Conservation (phyloP, 352 stramenopile species). For the Phytophthora megakarya region DNA sequence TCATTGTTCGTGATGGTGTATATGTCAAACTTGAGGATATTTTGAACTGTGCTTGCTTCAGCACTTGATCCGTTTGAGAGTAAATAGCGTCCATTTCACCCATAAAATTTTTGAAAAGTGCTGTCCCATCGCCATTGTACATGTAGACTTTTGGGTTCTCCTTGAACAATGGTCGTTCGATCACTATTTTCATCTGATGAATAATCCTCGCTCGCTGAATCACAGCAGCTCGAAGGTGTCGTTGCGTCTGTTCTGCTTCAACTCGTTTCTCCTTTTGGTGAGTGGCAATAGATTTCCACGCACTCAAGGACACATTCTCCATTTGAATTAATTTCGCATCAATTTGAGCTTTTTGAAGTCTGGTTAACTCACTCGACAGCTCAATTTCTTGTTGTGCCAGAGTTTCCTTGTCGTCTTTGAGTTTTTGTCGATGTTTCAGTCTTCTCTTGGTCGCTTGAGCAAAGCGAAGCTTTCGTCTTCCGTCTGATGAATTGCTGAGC, state of each 20-base stretch:
- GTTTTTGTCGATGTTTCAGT: slow-evolving; percentile 18
- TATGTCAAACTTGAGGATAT: background rate
- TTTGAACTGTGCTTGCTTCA: background rate
- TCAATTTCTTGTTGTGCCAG: slow-evolving; percentile 5
- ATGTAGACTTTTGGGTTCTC: too few species aligned
- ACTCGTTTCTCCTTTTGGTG: slow-evolving; percentile 3
- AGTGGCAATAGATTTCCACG: slow-evolving; percentile 2
- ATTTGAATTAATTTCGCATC: background rate
- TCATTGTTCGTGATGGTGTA: background rate
- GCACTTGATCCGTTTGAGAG: background rate
- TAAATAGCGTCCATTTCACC: background rate
- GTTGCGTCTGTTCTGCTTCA: slow-evolving; percentile 2
- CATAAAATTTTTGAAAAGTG: background rate
- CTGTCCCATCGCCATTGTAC: background rate
- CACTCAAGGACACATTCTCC: background rate
- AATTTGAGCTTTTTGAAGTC: background rate
- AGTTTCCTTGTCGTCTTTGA: slow-evolving; percentile 21
- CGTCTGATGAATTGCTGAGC: background rate
- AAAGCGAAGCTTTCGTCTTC: background rate
- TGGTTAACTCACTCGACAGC: slow-evolving; percentile 1
- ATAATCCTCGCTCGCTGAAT: background rate
- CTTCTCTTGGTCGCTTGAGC: slow-evolving; percentile 17
- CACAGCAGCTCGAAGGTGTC: background rate
- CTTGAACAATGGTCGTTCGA: background rate
- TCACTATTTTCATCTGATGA: background rate